Evolutionary conservation across 805 yeast species (phyloP), one percentile per base, ranked within the genome.

Genomic region (Candida berthetii): DNA sequence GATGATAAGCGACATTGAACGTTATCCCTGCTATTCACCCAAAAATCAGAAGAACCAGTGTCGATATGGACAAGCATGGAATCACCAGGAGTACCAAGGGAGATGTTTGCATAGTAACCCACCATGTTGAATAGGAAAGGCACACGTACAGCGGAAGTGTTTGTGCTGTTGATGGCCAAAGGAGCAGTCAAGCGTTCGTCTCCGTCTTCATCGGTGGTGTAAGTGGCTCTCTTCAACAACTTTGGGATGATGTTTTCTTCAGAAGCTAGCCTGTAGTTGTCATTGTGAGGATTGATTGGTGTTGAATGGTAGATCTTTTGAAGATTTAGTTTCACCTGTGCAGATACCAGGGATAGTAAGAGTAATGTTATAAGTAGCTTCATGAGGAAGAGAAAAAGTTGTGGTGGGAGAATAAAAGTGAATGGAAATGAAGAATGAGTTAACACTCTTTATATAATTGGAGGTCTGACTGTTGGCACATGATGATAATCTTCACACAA

Each of bases 11-110:
- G 13, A 16, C 34, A 31, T 11, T 31, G 34, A 11, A 31, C 39
- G 31, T 31, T 29, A 19, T 37, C 58, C 43, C 35, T 42, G 35
- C 43, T 43, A 9, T 39, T 41, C 27, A 55, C 61, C 63, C 63
- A 58, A 37, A 57, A 48, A 38, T 60, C 62, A 13, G 62, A 55
- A 15, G 63, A 57, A 2, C 63, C 63, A 34, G 63, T 60, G 37
- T 58, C 63, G 17, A 59, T 39, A 17, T 42, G 49, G 19, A 58
- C 60, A 7, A 41, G 19, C 17, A 55, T 41, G 13, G 43, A 42
- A 40, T 58, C 60, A 5, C 32, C 27, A 36, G 57, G 48, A 17
- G 61, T 50, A 33, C 63, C 63, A 24, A 58, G 47, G 15, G 55
- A 47, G 3, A 61, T 61, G 27, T 56, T 52, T n/a, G 68, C 55